phyloP scores from a whole-genome alignment of 805 yeast species.

The Lipomyces spencermartinsiae region DNA sequence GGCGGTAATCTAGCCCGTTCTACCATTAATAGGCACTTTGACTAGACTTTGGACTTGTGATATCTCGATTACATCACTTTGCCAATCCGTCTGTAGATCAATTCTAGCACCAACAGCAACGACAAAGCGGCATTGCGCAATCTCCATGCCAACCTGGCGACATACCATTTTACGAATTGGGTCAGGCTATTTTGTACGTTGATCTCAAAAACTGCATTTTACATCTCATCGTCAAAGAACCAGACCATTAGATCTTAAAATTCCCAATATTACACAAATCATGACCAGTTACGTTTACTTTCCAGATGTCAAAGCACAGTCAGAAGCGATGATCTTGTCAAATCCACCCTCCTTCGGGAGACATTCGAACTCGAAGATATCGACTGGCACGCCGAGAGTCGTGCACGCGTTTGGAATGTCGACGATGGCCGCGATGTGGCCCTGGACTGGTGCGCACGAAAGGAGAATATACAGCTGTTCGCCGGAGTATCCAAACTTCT shows the following conservation, averaged over 20 bases:
- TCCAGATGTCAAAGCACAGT: conserved; percentile 21
- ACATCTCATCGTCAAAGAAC: neutral
- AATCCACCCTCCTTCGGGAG: conserved; percentile 35
- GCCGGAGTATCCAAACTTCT: conserved; percentile 58
- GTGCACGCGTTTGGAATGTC: conserved; percentile 62
- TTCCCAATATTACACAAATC: neutral
- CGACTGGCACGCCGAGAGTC: conserved; percentile 59
- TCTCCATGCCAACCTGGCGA: too few relatives aligned
- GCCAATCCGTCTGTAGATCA: neutral
- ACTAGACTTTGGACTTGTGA: too few relatives aligned
- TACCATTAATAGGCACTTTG: too few relatives aligned
- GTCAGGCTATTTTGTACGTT: neutral
- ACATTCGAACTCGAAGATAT: conserved; percentile 56
- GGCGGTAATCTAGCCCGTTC: too few relatives aligned
- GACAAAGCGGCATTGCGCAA: too few relatives aligned
- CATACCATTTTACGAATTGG: neutral
- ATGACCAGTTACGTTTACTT: neutral
- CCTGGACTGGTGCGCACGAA: conserved; percentile 58
- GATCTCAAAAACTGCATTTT: neutral
- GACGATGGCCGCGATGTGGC: conserved; percentile 59
- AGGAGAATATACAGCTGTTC: conserved; percentile 57
- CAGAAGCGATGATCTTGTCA: conserved; percentile 11
- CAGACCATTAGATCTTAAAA: neutral
- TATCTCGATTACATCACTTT: too few relatives aligned
- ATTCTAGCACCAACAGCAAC: neutral